Evolutionary conservation across 2,329 filamentous ascomycete genomes (phyloP).

Genomic region (Coniochaeta pulveracea): DNA sequence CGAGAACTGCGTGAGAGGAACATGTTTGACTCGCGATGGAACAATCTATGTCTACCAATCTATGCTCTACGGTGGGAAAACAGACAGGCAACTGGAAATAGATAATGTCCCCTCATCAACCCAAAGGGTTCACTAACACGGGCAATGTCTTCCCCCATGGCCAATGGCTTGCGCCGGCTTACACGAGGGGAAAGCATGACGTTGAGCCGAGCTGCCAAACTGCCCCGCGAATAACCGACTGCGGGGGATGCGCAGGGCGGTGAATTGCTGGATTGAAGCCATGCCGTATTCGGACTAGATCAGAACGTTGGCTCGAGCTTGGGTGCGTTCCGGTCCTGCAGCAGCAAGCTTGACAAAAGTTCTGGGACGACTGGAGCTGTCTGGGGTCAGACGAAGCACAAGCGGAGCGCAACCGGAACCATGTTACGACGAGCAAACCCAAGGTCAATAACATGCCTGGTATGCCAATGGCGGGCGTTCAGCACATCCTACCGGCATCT

Average conservation of each 20-base stretch:
- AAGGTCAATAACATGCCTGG: conserved; percentile 25
- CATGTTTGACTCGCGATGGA: too few relatives aligned
- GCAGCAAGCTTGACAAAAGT: conserved; percentile 1
- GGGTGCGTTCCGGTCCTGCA: not conserved
- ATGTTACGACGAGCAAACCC: conserved; percentile 9
- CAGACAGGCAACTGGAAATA: not conserved
- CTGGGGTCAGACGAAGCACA: not conserved
- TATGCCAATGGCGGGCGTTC: conserved; percentile 42
- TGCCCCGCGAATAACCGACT: conserved; percentile 17
- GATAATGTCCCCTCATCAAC: not conserved
- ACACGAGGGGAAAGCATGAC: conserved; percentile 11
- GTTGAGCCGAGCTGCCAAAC: conserved; percentile 12
- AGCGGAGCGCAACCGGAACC: not conserved
- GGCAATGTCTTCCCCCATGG: conserved; percentile 2
- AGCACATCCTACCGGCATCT: conserved; percentile 27
- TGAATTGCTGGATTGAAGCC: not conserved
- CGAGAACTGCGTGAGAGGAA: conserved; percentile 42
- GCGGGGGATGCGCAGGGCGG: not conserved
- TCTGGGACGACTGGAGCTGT: conserved; percentile 1
- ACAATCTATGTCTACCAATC: conserved; percentile 8
- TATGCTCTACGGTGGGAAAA: conserved; percentile 1
- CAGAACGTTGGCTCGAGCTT: not conserved
- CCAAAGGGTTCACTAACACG: not conserved
- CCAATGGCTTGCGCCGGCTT: conserved; percentile 17
- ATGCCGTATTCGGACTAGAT: too few relatives aligned